Evolutionary conservation across 345 rosid species (phyloP), one percentile per base, ranked within the genome.

Genomic region (Citrus mangshanensis): DNA sequence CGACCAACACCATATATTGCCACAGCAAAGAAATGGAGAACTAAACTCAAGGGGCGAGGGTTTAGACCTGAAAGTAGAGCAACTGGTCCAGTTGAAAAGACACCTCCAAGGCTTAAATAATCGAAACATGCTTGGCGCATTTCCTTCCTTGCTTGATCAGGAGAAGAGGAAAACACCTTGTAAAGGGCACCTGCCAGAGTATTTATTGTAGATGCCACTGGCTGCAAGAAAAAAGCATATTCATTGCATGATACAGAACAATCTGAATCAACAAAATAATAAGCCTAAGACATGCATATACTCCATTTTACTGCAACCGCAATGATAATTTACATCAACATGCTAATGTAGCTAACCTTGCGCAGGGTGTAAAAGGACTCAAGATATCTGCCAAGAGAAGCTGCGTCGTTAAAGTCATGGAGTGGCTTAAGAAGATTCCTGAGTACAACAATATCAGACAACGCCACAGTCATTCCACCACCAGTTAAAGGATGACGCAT

Each of bases 401-500:
- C 83, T 77, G 86, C 83, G 40, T 89, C 81, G 35, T 80, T 75
- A 46, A 87, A 79, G 79, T 89, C 77, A 3, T 32, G 49, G 2
- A 82, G 78, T 59, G 85, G 88, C 73, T 68, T 85, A 13, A 87
- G 77, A 2, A 89, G 86, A 66, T 87, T 82, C 3, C 89, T 86
- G 9, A 89, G 87, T 10, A 89, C 85, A 24, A 85, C 88, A 30
- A 89, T 87, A 58, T 85, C 91, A 3, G 91, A 82, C 62, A 89
- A 79, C 6, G 89, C 86, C 0, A 85, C 91, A 12, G 91, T 89
- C 91, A 89, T 89, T 80, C 90, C 91, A 0, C 90, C 90, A 13
- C 90, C 90, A 5, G 90, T 89, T 79, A 86, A 73, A 42, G 90
- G 91, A 77, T 89, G 91, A 0, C 90, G 87, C 90, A 89, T 87